Evolutionary conservation across 2,329 filamentous ascomycete genomes (phyloP), one percentile per base, ranked within the genome.

Genomic region (Ophiostoma sp.): DNA sequence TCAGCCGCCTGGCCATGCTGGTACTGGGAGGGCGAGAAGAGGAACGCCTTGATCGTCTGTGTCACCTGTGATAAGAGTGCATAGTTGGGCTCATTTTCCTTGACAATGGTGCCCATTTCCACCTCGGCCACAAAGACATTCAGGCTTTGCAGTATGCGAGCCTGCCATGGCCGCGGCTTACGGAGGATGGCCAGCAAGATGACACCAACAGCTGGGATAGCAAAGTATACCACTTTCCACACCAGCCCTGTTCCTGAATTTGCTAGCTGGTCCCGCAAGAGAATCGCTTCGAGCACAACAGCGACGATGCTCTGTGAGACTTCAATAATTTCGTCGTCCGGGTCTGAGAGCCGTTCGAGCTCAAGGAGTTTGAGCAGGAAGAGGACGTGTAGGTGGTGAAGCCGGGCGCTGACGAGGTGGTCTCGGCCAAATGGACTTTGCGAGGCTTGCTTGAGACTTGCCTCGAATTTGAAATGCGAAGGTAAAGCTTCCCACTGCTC

Each of bases 71-170:
- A 67, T 20, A 67, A 23, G 6, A 67, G 36, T 13, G 65, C 65
- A 48, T 67, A 67, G 39, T 67, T 67, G n/a, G 65, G 65, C 27
- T 67, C 65, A n/a, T 67, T 67, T 39, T 67, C 65, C n/a, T 67
- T 67, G 4, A 67, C 65, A n/a, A 67, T 39, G 6, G 65, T 67
- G 13, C 65, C 65, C 65, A 67, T 67, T 20, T 67, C 65, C 13
- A 67, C 36, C 35, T 67, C 65, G 10, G 65, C 65, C 3, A 67
- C 65, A 27, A 67, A 67, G 6, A 67, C 65, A 33, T 39, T 67
- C 13, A 67, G 65, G 27, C 65, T 67, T 23, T 67, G 65, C 13
- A 67, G 39, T 41, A 67, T 31, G 13, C 65, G 65, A 4, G 65
- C 39, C 65, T 67, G 65, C 65, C 65, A 67, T 44, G 39, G 36